These are phyloP conservation scores for Kernera saxatilis DNA, from an alignment of 345 rosid genomes.

Conservation along the genomic window DNA sequence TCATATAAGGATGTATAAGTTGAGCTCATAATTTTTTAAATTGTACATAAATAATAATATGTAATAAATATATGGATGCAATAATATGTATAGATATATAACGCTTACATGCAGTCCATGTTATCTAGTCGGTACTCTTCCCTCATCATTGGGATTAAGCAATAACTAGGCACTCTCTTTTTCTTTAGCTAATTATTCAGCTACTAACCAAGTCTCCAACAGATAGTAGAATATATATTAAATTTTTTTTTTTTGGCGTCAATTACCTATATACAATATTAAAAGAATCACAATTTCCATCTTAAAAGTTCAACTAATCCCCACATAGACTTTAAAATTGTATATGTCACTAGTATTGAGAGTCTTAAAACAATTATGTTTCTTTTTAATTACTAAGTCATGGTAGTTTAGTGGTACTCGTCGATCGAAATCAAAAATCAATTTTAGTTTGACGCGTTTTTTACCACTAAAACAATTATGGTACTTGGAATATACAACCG, in stretches of 20 bases:
- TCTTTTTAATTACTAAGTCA: too few species aligned
- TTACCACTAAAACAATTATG: too few species aligned
- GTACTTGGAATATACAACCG: too few species aligned
- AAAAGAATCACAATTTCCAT: too few species aligned
- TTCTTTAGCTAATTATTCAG: constrained; percentile 15
- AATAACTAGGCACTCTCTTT: constrained; percentile 20
- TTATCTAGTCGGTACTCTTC: constrained; percentile 19
- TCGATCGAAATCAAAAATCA: too few species aligned
- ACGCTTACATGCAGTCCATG: constrained; percentile 23
- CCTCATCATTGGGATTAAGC: constrained; percentile 21
- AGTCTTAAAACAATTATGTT: too few species aligned
- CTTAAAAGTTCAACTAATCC: too few species aligned
- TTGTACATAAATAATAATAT: not conserved
- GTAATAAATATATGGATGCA: not conserved
- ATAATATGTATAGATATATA: not conserved
- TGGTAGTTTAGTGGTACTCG: too few species aligned
- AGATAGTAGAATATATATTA: constrained; percentile 21
- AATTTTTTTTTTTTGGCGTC: not conserved
- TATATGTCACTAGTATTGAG: too few species aligned
- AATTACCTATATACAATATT: too few species aligned
- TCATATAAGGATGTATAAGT: not conserved
- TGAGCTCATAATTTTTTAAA: not conserved
- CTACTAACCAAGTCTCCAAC: constrained; percentile 7
- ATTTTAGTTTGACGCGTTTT: too few species aligned
- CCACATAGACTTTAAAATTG: too few species aligned